Base-by-base conservation (phyloP, 208 protist genomes). In the Trypanosoma vivax region DNA sequence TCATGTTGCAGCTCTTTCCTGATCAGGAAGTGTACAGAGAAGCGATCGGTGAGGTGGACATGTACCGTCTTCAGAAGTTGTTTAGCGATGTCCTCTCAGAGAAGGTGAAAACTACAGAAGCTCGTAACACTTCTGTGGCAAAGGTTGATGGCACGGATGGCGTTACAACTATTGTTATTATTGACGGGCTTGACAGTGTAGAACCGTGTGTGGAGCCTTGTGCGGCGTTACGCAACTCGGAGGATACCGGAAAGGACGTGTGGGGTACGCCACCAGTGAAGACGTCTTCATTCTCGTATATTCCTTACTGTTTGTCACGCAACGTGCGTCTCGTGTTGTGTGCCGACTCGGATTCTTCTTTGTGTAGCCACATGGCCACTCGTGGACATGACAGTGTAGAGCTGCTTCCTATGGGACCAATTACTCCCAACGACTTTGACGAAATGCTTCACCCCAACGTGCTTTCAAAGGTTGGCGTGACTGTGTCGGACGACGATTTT, bases 351-450 rank as follows among this genome's bases (percentile, higher is more conserved):
- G 49, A 56, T 42, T 66, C 57, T 16, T 16, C 43, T 11, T 27
- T 68, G 18, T 51, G 62, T 11, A 51, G 60, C 28, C 45, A 41
- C 16, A 58, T 75, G 0, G 53, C 40, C 19, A 35, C 39, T 33
- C 63, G 70, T 48, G 83, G 79, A 23, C 65, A 74, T 11, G 83
- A 90, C 56, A 88, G 76, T 34, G 63, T 65, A 9, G 83, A 90
- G 28, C 45, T 76, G 46, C 65, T 90, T 11, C 55, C 52, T 31
- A 43, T 85, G 27, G 65, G 71, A 16, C 35, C 34, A 5, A 70
- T 65, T 16, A 75, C 76, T 14, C 69, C 69, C 7, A 87, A 90
- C 60, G 74, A 85, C 35, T 73, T 85, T 47, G 83, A 92, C 51
- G 70, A 80, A 54, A 82, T 82, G 48, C 65, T 89, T 2, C 54